Percentiles rank a stretch among this genome's conserved stretches.
Conservation (phyloP, 345 rosid species). For the Euphorbia lathyris region DNA sequence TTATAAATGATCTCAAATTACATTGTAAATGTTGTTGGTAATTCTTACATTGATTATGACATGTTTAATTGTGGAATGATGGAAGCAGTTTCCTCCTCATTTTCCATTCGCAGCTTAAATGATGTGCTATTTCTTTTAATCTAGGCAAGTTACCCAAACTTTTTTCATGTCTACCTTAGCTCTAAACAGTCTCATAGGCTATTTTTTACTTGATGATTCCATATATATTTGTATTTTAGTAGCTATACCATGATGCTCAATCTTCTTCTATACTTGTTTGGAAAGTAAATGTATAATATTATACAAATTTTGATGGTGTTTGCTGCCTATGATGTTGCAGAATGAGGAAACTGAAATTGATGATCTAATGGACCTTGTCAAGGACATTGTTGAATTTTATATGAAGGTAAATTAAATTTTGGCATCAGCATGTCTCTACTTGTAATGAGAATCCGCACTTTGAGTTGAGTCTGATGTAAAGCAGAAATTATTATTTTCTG, state of each 20-base stretch:
- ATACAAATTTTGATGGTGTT: constrained; percentile 8
- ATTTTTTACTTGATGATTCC: too few species aligned
- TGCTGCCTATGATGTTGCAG: constrained; percentile 34
- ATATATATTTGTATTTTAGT: neutral
- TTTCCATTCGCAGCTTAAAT: neutral
- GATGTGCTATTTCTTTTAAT: neutral
- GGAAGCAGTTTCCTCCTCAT: neutral
- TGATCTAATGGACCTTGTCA: constrained; percentile 78
- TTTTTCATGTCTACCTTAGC: neutral
- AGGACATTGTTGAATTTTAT: constrained; percentile 86
- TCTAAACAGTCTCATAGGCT: too few species aligned
- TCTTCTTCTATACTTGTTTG: neutral
- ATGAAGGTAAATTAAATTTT: constrained; percentile 92
- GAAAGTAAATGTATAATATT: neutral
- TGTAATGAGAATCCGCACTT: neutral
- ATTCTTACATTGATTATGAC: neutral
- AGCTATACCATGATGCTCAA: neutral
- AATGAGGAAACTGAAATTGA: constrained; percentile 56
- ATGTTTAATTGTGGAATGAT: neutral
- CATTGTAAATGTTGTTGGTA: too few species aligned
- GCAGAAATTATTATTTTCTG: neutral
- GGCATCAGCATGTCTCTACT: neutral
- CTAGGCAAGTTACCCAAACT: neutral
- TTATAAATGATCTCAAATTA: neutral
- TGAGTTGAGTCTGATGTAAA: neutral